Evolutionary conservation across 2,329 filamentous ascomycete species (phyloP).

Genomic region (Ascochyta clinopodiicola): DNA sequence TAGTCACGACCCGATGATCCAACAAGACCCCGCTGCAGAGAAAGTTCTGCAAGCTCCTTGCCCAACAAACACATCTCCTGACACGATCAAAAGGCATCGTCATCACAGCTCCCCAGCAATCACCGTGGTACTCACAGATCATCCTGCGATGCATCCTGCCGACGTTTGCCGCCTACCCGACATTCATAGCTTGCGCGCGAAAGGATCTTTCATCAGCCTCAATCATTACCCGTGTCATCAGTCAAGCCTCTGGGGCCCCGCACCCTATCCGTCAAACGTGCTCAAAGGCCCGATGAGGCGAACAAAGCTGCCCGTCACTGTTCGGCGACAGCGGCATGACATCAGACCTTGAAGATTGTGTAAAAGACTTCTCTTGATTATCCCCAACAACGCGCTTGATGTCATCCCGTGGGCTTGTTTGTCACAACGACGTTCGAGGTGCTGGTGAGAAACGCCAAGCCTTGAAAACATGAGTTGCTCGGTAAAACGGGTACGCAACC

Average conservation of each 20-base stretch:
- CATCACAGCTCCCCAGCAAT: conserved; percentile 11
- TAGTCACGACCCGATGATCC: conserved; percentile 16
- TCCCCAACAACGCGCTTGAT: conserved; percentile 5
- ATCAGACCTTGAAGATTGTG: conserved; percentile 8
- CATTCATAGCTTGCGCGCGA: conserved; percentile 21
- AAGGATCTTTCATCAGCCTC: conserved; percentile 19
- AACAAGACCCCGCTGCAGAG: conserved; percentile 20
- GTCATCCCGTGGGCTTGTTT: conserved; percentile 4
- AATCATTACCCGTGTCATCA: conserved; percentile 8
- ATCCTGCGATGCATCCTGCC: conserved; percentile 13
- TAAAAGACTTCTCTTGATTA: background rate
- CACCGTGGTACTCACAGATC: conserved; percentile 8
- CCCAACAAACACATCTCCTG: conserved; percentile 24
- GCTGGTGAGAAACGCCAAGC: conserved; percentile 2
- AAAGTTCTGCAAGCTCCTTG: conserved; percentile 19
- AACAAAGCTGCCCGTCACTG: conserved; percentile 7
- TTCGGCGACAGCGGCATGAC: conserved; percentile 23
- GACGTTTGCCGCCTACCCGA: conserved; percentile 15
- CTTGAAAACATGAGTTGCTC: background rate
- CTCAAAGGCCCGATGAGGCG: conserved; percentile 27
- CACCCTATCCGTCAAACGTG: conserved; percentile 21
- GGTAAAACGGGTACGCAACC: background rate
- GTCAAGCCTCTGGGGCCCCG: conserved; percentile 36
- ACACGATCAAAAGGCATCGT: conserved; percentile 11
- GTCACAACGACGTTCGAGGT: conserved; percentile 6